Evolutionary conservation across 2,329 filamentous ascomycete species (phyloP).

Genomic region (Aureobasidium sp.): DNA sequence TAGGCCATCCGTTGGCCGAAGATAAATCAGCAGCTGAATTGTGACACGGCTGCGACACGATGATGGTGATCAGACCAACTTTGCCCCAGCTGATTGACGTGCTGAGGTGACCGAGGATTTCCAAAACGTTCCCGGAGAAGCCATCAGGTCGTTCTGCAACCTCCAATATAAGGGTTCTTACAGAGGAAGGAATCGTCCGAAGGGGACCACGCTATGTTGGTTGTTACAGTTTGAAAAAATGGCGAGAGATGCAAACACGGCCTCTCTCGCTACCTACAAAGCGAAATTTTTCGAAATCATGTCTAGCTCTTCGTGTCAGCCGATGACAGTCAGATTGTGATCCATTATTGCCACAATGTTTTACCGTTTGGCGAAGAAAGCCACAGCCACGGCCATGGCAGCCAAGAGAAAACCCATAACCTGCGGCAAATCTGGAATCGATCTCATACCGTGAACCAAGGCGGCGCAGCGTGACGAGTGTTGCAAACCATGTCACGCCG

Average conservation of each 20-base stretch:
- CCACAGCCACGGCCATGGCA: neutral
- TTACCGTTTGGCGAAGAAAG: neutral
- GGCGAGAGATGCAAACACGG: neutral
- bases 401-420: neutral
- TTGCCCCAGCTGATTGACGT: neutral
- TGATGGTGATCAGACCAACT: neutral
- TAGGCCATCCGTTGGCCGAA: neutral
- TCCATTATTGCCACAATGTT: neutral
- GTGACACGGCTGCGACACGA: neutral
- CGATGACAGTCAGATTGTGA: neutral
- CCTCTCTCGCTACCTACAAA: neutral
- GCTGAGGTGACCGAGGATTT: neutral
- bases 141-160: neutral
- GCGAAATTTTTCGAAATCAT: neutral
- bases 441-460: neutral
- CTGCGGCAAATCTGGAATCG: neutral
- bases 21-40: neutral
- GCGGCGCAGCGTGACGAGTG: neutral
- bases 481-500: constrained; percentile 1
- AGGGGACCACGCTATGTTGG: neutral
- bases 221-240: neutral
- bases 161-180: neutral
- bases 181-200: neutral
- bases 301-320: constrained; percentile 1
- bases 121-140: neutral